Base-by-base conservation (phyloP, 352 stramenopile genomes). In the Lagenidium sp. region DNA sequence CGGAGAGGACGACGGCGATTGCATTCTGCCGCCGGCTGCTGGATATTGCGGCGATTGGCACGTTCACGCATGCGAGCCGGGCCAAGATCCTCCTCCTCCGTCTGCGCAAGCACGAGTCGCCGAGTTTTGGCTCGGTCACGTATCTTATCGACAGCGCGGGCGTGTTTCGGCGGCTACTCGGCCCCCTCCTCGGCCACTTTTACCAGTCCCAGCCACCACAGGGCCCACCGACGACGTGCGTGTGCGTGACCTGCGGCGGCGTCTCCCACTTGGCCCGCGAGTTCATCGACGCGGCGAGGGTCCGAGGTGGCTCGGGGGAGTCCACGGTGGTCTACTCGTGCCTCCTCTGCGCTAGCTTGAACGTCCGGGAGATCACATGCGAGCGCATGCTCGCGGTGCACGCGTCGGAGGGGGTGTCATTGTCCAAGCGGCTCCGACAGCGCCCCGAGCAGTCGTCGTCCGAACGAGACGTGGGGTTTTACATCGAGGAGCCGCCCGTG, bases 321-420 rank as follows among this genome's bases (percentile, higher is more conserved):
- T 31, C 50, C 6, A 39, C 81, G 28, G 43, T 63, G n/a, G 48
- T 90, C 4, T 76, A 72, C 44, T 56, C 63, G 19, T 92, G 80
- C 26, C 53, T 85, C 44, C 41, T 92, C 4, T 92, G 80, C 39
- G 65, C 51, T 18, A 90, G 74, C 36, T 61, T 54, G 49, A 88
- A 92, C 36, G 69, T 89, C 3, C 74, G 80, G 6, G 80, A 92
- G 44, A 47, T 66, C 26, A 63, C 63, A 7, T 64, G 60, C 24
- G 79, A 87, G 22, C 74, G 71, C 20, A 61, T 92, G 39, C 36
- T 70, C 12, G 54, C 53, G 16, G 49, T 77, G 18, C 83, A 72
- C 51, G 50, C 47, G 1, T 57, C 57, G 10, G 70, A 85, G 37
- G 71, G 60, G 4, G 55, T 83, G 26, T 36, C 47, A 1, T 50